Conservation (phyloP, 192 early-diverging fungal genomes). For the Mortierella alpina region DNA sequence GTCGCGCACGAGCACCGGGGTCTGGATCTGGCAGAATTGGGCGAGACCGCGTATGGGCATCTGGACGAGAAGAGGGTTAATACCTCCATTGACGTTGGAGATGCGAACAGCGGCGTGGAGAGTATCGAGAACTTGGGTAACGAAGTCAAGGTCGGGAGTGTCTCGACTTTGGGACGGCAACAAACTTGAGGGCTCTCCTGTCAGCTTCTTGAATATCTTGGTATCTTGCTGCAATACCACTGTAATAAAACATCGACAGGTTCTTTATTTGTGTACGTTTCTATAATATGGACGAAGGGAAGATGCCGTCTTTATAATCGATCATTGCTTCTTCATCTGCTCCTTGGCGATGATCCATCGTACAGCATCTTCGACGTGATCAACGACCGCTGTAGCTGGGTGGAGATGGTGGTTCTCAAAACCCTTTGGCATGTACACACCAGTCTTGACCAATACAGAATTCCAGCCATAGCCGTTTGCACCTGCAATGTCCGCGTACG, state of each 20-base stretch:
- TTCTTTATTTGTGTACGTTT: too few relatives aligned
- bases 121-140: slow-evolving; percentile 27
- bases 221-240: too few relatives aligned
- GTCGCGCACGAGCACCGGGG: slow-evolving; percentile 75
- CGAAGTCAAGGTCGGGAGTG: slow-evolving; percentile 11
- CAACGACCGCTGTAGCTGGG: slow-evolving; percentile 68
- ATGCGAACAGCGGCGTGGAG: slow-evolving; percentile 33
- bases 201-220: too few relatives aligned
- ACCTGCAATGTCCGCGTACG: slow-evolving; percentile 78
- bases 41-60: slow-evolving; percentile 71
- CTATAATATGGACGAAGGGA: too few relatives aligned
- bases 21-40: slow-evolving; percentile 85
- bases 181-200: background rate
- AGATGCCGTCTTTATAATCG: too few relatives aligned
- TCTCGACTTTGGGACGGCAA: slow-evolving; percentile 5
- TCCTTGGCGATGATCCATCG: slow-evolving; percentile 55
- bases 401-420: slow-evolving; percentile 61
- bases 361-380: slow-evolving; percentile 77
- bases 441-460: slow-evolving; percentile 77
- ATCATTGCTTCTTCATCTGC: slow-evolving; percentile 12
- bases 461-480: slow-evolving; percentile 81
- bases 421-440: slow-evolving; percentile 67
- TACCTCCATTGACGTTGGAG: slow-evolving; percentile 43
- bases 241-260: too few relatives aligned
- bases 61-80: slow-evolving; percentile 58